Conservation (phyloP, 306 rosid genomes). For the Adenanthera pavonina region DNA sequence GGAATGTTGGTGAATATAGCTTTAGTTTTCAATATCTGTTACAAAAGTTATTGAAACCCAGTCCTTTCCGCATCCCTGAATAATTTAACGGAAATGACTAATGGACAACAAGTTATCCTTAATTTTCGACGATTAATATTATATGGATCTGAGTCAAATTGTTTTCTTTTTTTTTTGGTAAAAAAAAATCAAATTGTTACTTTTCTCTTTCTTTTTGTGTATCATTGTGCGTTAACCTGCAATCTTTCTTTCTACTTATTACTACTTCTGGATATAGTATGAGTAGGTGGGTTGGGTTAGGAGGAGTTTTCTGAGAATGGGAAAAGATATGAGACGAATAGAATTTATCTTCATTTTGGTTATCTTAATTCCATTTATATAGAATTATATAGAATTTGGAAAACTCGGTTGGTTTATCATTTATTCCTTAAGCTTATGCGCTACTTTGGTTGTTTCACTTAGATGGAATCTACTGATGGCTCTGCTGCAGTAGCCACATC, state of each 20-base stretch:
- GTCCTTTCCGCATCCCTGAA: too few relatives aligned
- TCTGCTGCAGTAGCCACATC: slow-evolving; percentile 47
- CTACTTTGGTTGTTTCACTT: slow-evolving; percentile 19
- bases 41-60: too few relatives aligned
- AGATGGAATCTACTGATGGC: slow-evolving; percentile 66
- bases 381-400: neutral
- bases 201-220: too few relatives aligned
- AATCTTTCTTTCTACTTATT: neutral
- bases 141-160: too few relatives aligned
- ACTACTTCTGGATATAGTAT: neutral
- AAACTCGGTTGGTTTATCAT: neutral
- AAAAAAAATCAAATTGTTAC: too few relatives aligned
- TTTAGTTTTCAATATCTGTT: too few relatives aligned
- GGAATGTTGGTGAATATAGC: too few relatives aligned
- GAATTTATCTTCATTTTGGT: slow-evolving; percentile 26
- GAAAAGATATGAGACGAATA: neutral
- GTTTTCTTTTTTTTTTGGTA: too few relatives aligned
- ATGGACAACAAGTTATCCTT: too few relatives aligned
- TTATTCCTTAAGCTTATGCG: neutral
- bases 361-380: neutral
- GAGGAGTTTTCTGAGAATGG: neutral
- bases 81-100: too few relatives aligned
- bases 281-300: neutral
- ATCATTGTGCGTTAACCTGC: too few relatives aligned
- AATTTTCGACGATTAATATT: too few relatives aligned